Conservation (phyloP, 768 basidiomycete species). For the Trametes punicea region DNA sequence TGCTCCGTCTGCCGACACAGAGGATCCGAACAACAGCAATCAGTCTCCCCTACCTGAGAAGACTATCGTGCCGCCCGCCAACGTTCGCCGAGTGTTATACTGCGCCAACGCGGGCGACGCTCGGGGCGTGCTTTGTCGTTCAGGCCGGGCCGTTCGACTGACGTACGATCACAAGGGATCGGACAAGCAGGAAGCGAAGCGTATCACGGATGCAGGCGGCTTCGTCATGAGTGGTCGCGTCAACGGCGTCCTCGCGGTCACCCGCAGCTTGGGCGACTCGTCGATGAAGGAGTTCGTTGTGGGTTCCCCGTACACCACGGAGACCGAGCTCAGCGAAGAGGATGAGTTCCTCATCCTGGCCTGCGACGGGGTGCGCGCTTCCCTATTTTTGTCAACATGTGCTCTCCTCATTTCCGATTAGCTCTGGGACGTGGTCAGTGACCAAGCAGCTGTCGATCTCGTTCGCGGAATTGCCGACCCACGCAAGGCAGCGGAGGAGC, state of each 20-base stretch:
- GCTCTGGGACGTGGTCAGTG: slow-evolving; percentile 96
- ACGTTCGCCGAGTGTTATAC: slow-evolving; percentile 76
- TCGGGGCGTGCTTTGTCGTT: slow-evolving; percentile 87
- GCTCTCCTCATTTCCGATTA: slow-evolving; percentile 29
- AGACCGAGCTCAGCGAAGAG: slow-evolving; percentile 83
- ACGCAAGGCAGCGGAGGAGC: slow-evolving; percentile 71
- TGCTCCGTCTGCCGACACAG: slow-evolving; percentile 20
- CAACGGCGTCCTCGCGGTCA: slow-evolving; percentile 96
- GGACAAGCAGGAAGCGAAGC: slow-evolving; percentile 95
- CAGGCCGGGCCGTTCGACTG: slow-evolving; percentile 85
- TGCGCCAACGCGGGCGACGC: slow-evolving; percentile 98
- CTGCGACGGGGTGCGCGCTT: slow-evolving; percentile 85
- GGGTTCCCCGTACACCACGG: slow-evolving; percentile 97
- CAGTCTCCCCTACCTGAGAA: slow-evolving; percentile 18
- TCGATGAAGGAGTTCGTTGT: slow-evolving; percentile 99
- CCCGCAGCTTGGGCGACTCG: slow-evolving; percentile 91
- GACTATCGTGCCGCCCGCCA: slow-evolving; percentile 22
- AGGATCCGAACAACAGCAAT: slow-evolving; percentile 5
- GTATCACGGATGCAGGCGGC: slow-evolving; percentile 96
- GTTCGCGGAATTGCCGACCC: slow-evolving; percentile 71
- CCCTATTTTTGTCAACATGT: not conserved
- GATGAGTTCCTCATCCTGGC: slow-evolving; percentile 96
- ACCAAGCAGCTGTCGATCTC: slow-evolving; percentile 88
- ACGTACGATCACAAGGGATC: slow-evolving; percentile 99
- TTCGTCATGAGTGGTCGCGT: slow-evolving; percentile 99